Evolutionary conservation across 177 flowering plant species (phyloP), one percentile per base, ranked within the genome.

Genomic region (Vitis hybrid): DNA sequence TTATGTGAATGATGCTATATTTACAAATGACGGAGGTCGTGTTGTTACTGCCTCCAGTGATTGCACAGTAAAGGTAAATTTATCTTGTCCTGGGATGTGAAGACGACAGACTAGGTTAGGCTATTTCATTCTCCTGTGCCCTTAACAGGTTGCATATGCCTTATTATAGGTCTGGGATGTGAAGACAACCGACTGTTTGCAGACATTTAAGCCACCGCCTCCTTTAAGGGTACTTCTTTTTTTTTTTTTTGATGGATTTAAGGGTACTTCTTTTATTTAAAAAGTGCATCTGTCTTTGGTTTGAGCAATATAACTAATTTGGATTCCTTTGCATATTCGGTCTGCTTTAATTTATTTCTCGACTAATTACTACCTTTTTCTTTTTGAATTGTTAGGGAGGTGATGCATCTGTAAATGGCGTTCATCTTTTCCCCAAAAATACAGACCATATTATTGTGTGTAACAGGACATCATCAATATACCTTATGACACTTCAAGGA

Each of bases 41-140:
- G 81, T 96, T 31, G 88, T 96, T 80, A 96, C 99, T 70, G 99
- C 99, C 49, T 96, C 99, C 49, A 96, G 99, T 86, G 99, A 96
- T 80, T 87, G 95, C 83, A 92, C 99, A 10, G 95, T 94, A 67
- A 96, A 94, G 91, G 99, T 90, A 65, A 59, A 73, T 74, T 31
- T n/a, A n/a, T 49, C 29, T 60, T 50, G 20, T 55, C 31, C 15
- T 22, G 3, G 8, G 22, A 20, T n/a, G 22, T 50, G 67, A 22
- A 31, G 19, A 50, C 4, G 0, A 9, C 3, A 61, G 34, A 22
- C 22, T 52, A 5, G 0, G 19, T 26, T 16, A 31, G 31, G 63
- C 19, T 63, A 70, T 70, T 69, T 16, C 16, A 45, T 19, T 45
- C 63, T 62, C n/a, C 11, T 45, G 29, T 59, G 7, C 63, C 1